Evolutionary conservation across 768 basidiomycete species (phyloP).

Genomic region (Scleroderma citrinum): DNA sequence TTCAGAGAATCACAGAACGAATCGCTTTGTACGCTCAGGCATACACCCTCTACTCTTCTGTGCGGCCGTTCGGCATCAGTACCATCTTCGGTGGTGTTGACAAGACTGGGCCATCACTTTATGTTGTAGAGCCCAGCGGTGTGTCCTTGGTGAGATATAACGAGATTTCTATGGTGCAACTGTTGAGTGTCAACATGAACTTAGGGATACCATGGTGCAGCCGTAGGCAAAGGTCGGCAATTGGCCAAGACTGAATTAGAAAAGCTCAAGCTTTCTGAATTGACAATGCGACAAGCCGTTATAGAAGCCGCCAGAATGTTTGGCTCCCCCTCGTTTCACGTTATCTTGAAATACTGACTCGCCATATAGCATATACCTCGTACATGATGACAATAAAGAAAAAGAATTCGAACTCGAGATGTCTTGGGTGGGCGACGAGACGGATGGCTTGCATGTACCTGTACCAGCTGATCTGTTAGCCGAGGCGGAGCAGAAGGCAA

Average conservation of each 20-base stretch:
- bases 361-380: constrained; percentile 78
- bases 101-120: constrained; percentile 80
- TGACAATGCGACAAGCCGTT: constrained; percentile 81
- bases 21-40: constrained; percentile 87
- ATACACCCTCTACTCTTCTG: constrained; percentile 97
- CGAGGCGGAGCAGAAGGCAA: constrained; percentile 85
- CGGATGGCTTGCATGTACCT: constrained; percentile 67
- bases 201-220: constrained; percentile 92
- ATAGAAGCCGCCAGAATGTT: constrained; percentile 94
- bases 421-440: constrained; percentile 92
- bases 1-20: constrained; percentile 63
- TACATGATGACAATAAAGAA: constrained; percentile 97
- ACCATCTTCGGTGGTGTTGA: constrained; percentile 88
- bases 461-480: constrained; percentile 81
- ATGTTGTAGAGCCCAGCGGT: constrained; percentile 92
- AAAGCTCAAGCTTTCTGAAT: constrained; percentile 81
- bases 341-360: constrained; percentile 6
- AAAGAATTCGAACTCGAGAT: constrained; percentile 98
- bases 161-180: neutral
- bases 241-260: constrained; percentile 97
- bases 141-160: constrained; percentile 65
- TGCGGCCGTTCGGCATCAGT: constrained; percentile 94
- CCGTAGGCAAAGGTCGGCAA: constrained; percentile 97
- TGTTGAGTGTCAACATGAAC: neutral
- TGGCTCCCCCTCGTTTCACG: constrained; percentile 24